These are phyloP conservation scores for Chloromonas sp. DNA, from an alignment of 163 green algal genomes.

Conservation along the genomic window DNA sequence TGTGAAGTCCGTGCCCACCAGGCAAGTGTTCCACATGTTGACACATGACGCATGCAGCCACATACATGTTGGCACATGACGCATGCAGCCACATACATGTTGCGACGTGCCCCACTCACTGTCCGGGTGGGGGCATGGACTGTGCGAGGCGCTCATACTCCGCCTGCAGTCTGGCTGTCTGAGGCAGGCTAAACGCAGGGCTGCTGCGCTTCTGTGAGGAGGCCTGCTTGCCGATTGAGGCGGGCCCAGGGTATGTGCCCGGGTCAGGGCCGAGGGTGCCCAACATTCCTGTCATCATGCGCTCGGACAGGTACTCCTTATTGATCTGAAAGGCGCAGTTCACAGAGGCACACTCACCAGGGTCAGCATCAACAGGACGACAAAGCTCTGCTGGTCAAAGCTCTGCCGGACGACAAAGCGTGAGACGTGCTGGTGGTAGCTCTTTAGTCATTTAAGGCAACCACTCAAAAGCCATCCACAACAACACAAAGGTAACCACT, in stretches of 20 bases:
- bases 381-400: no score
- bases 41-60: no score
- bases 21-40: no score
- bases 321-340: neutral
- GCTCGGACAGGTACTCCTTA: neutral
- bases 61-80: no score
- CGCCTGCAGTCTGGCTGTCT: slow-evolving; percentile 24
- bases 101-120: neutral
- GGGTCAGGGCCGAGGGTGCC: slow-evolving; percentile 19
- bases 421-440: no score
- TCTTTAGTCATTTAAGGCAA: no score
- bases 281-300: slow-evolving; percentile 1
- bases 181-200: slow-evolving; percentile 16
- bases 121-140: neutral
- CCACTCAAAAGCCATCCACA: no score
- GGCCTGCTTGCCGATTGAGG: slow-evolving; percentile 10
- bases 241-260: slow-evolving; percentile 10
- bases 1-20: no score
- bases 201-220: slow-evolving; percentile 9
- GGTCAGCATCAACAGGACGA: no score
- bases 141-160: slow-evolving; percentile 6
- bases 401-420: no score
- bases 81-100: no score
- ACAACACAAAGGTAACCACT: no score
- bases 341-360: neutral